Evolutionary conservation across 192 early-diverging fungal species (phyloP).

Genomic region (Neocallimastix lanati): DNA sequence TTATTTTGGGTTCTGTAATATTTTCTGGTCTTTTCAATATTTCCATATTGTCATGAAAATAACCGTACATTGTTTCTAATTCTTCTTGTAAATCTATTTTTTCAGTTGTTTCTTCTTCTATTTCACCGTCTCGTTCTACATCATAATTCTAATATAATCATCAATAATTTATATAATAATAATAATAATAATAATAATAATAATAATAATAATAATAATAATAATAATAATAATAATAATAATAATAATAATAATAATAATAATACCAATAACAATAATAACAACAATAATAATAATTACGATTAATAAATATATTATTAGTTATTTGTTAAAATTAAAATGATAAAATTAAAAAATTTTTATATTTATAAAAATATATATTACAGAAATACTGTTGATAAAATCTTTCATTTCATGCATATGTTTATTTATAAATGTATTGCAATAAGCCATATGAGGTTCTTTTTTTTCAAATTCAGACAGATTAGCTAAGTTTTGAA

Average conservation of each 20-base stretch:
- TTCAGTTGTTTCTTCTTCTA: not conserved
- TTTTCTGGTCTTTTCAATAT: not conserved
- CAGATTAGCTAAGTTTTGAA: conserved; percentile 41
- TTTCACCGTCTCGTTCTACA: not conserved
- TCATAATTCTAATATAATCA: not conserved
- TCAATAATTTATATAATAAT: too few species aligned
- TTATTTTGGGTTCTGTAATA: not conserved
- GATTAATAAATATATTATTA: too few species aligned
- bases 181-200: too few species aligned
- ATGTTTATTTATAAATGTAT: conserved; percentile 23
- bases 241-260: too few species aligned
- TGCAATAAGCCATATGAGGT: conserved; percentile 27
- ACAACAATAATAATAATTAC: too few species aligned
- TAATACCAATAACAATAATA: too few species aligned
- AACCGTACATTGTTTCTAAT: not conserved
- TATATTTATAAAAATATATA: too few species aligned
- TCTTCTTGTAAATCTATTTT: not conserved
- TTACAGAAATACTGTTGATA: conserved; percentile 23
- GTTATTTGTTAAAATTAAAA: too few species aligned
- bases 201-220: too few species aligned
- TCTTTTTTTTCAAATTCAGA: conserved; percentile 33
- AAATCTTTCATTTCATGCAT: conserved; percentile 22
- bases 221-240: too few species aligned
- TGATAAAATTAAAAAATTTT: too few species aligned
- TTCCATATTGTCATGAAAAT: not conserved